Base-by-base conservation (phyloP, 768 basidiomycete genomes). In the Naematelia aurantialba region DNA sequence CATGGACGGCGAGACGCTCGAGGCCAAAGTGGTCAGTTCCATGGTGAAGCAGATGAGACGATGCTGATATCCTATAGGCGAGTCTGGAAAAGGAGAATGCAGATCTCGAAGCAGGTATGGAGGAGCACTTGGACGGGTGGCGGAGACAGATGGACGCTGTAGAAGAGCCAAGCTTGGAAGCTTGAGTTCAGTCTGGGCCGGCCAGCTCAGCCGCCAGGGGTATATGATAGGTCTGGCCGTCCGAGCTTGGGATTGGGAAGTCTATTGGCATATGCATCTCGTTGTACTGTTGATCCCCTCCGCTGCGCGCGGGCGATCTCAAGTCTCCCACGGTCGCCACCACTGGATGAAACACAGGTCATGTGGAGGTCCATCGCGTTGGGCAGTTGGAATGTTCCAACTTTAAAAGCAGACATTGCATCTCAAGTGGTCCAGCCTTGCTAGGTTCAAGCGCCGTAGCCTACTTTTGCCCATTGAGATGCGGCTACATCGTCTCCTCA, bases 21-120 rank as follows among this genome's bases (percentile, higher is more conserved):
- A 73, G 48, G 61, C 65, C n/a, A 70, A 68, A 59, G 69, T 73
- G 55, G 71, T 73, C 39, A 60, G 69, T 63, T 3, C 46, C 22
- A 24, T 45, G 14, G 4, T 22, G 3, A 14, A 5, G 30, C 34
- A 29, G 1, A 49, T 2, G 21, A 17, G 39, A 5, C 19, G 44
- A 25, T n/a, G 26, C 56, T 59, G 45, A 57, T 55, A 21, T 1
- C 8, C 5, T 8, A 22, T 4, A 69, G 67, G 39, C 51, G 1
- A 56, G 49, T 5, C 26, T 73, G 53, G 71, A 73, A 30, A 63
- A 58, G 27, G 66, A 68, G 53, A 70, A 70, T 45, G 64, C 55
- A 17, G 63, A 54, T 45, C 52, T 68, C 24, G 61, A 62, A 39
- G 51, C 46, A 26, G 27, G 21, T 26, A 31, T 56, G 14, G 55